A percentile compares a stretch with the other conserved stretches of the same genome.
phyloP scores from a whole-genome alignment of 2,329 filamentous ascomycete genomes.

The Fusarium nelsonii region DNA sequence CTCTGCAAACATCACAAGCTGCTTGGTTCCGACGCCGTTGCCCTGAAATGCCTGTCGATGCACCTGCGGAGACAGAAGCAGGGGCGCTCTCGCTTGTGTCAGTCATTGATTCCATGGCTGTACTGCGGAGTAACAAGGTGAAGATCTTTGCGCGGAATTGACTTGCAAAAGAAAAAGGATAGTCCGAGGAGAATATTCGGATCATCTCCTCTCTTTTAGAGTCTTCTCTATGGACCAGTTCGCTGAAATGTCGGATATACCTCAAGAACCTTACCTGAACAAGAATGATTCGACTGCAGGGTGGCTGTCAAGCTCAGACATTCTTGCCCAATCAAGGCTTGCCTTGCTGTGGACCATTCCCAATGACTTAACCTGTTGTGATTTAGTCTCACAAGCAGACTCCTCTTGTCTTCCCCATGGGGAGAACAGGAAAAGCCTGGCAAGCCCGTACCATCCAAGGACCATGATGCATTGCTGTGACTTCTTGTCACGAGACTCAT shows the following conservation, averaged over 20 bases:
- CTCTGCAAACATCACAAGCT: conserved; percentile 44
- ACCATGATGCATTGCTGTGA: no score
- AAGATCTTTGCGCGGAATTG: no score
- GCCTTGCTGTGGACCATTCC: no score
- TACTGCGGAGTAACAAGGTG: neutral
- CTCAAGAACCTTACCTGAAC: neutral
- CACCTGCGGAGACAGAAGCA: no score
- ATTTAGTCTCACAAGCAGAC: no score
- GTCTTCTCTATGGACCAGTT: neutral
- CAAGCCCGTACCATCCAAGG: no score
- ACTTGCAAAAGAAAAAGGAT: neutral
- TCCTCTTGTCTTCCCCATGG: conserved; percentile 33
- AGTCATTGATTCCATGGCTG: neutral
- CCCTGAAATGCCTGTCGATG: no score
- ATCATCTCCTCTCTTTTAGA: conserved; percentile 15
- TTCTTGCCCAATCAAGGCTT: no score
- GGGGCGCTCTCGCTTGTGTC: no score
- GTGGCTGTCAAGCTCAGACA: no score
- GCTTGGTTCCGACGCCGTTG: conserved; percentile 32
- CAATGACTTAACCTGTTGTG: no score
- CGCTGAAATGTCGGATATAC: conserved; percentile 46
- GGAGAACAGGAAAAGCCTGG: conserved; percentile 9
- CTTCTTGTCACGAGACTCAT: conserved; percentile 10
- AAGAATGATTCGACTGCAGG: no score
- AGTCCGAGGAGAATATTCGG: conserved; percentile 44